Evolutionary conservation across 2,329 filamentous ascomycete genomes (phyloP).

Genomic region (Ophiostoma tasmaniense): DNA sequence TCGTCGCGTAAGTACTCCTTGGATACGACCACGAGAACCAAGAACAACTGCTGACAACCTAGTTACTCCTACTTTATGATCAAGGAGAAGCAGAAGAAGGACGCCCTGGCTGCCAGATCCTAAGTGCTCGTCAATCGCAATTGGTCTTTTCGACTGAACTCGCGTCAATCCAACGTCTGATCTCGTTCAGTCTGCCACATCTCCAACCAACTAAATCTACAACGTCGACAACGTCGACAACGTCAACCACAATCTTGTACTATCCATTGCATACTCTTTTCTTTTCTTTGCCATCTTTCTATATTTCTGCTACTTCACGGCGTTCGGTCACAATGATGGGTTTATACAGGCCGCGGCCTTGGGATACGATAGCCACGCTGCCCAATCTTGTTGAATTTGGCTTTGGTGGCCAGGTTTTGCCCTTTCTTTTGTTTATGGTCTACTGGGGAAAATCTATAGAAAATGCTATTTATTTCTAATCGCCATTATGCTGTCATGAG

Average conservation of each 20-base stretch:
- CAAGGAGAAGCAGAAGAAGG: constrained; percentile 21
- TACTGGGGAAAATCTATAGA: constrained; percentile 9
- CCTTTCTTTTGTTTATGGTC: neutral
- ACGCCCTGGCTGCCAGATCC: constrained; percentile 11
- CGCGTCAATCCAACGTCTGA: neutral
- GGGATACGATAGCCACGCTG: constrained; percentile 1
- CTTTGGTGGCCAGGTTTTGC: neutral
- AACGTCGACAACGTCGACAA: too few species aligned
- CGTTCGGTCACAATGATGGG: constrained; percentile 6
- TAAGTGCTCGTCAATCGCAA: neutral
- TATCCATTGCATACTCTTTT: neutral
- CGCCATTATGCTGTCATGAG: neutral
- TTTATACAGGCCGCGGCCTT: constrained; percentile 5
- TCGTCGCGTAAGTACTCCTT: constrained; percentile 41
- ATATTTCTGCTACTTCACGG: neutral
- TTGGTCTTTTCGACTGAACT: neutral
- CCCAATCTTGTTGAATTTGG: neutral
- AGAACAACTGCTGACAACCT: neutral
- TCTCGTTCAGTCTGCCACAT: neutral
- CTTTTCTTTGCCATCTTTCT: neutral
- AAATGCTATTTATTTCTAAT: constrained; percentile 1
- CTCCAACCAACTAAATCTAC: too few species aligned
- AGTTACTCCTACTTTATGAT: constrained; percentile 30
- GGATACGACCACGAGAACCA: neutral
- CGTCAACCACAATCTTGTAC: constrained; percentile 1